Evolutionary conservation across 805 yeast genomes (phyloP).

Genomic region (Nematodospora valgi): DNA sequence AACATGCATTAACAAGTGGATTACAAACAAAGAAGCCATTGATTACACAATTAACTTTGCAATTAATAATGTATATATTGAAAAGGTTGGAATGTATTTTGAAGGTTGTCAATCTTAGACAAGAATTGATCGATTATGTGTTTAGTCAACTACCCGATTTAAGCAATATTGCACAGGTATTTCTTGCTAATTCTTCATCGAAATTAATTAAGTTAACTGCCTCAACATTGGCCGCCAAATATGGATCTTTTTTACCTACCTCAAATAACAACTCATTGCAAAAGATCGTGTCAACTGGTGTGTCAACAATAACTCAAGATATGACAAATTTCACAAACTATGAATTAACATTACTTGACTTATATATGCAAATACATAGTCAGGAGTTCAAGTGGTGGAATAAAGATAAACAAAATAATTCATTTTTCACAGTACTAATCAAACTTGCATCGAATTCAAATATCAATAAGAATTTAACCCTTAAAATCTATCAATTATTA

Average conservation of each 20-base stretch:
- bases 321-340: constrained; percentile 33
- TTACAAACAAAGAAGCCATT: constrained; percentile 43
- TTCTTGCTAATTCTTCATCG: constrained; percentile 34
- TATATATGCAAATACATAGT: constrained; percentile 46
- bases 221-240: constrained; percentile 41
- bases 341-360: constrained; percentile 57
- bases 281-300: constrained; percentile 8
- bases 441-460: constrained; percentile 33
- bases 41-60: constrained; percentile 62
- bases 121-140: constrained; percentile 25
- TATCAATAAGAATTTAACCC: constrained; percentile 21
- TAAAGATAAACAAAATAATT: constrained; percentile 23
- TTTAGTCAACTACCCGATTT: constrained; percentile 48
- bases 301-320: constrained; percentile 12
- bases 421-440: constrained; percentile 66
- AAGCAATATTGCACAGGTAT: constrained; percentile 37
- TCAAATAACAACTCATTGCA: constrained; percentile 3
- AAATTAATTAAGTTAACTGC: constrained; percentile 48
- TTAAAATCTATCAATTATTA: constrained; percentile 49
- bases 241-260: constrained; percentile 32
- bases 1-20: constrained; percentile 54
- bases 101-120: constrained; percentile 12
- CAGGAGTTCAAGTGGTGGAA: constrained; percentile 75
- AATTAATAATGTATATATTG: constrained; percentile 52
- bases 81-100: constrained; percentile 42